Percentiles rank a stretch among this genome's conserved stretches.
These are phyloP conservation scores for Casuarina equisetifolia DNA, from an alignment of 306 rosid species.

Conservation along the genomic window DNA sequence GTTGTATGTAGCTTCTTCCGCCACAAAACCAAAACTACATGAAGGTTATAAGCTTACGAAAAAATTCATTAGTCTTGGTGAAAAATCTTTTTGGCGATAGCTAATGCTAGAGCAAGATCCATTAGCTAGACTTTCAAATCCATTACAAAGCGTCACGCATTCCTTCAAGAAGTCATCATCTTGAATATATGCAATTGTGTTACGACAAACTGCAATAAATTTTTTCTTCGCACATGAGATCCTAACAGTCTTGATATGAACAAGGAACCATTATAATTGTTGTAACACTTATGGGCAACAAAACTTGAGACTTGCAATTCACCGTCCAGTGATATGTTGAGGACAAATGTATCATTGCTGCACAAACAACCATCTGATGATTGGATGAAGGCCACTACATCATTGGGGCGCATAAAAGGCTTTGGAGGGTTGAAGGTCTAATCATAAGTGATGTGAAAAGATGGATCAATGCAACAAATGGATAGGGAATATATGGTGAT, in stretches of 20 bases:
- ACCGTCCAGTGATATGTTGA: conserved; percentile 17
- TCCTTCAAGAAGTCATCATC: too few species aligned
- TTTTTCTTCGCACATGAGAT: conserved; percentile 6
- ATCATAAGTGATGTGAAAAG: conserved; percentile 18
- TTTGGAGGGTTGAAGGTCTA: not conserved
- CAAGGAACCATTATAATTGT: not conserved
- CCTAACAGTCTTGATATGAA: not conserved
- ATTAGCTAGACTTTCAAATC: not conserved
- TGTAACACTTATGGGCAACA: not conserved
- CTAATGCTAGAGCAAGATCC: not conserved
- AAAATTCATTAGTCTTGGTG: not conserved
- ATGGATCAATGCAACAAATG: conserved; percentile 1
- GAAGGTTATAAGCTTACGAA: not conserved
- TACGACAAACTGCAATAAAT: conserved; percentile 9
- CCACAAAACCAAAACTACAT: conserved; percentile 40
- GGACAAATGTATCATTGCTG: not conserved
- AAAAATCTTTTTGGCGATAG: not conserved
- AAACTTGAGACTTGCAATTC: conserved; percentile 16
- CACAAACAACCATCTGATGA: too few species aligned
- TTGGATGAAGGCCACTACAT: too few species aligned
- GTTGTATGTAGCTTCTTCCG: conserved; percentile 17
- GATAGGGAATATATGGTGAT: too few species aligned
- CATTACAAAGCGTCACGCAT: not conserved
- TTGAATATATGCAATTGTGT: not conserved
- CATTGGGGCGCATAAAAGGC: not conserved